These are phyloP conservation scores for Zalerion maritima DNA, from an alignment of 495 filamentous ascomycete genomes.

Conservation along the genomic window DNA sequence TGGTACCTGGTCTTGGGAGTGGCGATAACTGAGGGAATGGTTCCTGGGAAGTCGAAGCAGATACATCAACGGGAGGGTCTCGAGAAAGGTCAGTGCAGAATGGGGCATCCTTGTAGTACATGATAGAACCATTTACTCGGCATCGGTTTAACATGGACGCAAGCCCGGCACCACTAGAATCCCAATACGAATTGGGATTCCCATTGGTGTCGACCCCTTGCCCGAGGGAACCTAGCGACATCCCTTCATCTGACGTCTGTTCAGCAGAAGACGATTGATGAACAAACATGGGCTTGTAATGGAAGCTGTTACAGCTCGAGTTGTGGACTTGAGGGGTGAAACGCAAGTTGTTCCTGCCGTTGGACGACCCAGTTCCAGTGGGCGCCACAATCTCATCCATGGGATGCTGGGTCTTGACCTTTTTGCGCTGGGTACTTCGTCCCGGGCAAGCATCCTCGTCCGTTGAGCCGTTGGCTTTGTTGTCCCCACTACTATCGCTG, in stretches of 20 bases:
- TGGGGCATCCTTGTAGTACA: constrained; percentile 59
- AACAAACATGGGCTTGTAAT: constrained; percentile 51
- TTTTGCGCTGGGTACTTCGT: constrained; percentile 16
- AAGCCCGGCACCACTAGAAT: constrained; percentile 26
- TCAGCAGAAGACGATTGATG: constrained; percentile 30
- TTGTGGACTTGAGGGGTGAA: constrained; percentile 17
- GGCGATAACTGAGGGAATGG: neutral
- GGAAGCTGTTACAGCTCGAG: constrained; percentile 32
- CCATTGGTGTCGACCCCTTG: constrained; percentile 25
- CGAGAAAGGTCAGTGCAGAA: constrained; percentile 68
- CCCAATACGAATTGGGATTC: constrained; percentile 20
- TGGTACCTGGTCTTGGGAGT: constrained; percentile 10
- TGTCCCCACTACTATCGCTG: constrained; percentile 37
- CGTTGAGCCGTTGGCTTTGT: constrained; percentile 25
- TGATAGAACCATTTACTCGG: constrained; percentile 53
- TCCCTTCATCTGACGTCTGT: constrained; percentile 25
- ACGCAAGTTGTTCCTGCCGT: constrained; percentile 23
- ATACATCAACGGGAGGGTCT: constrained; percentile 31
- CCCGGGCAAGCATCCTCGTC: constrained; percentile 8
- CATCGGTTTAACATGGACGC: constrained; percentile 26
- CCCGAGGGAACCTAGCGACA: constrained; percentile 17
- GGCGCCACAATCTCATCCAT: constrained; percentile 13
- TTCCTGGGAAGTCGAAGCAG: constrained; percentile 15
- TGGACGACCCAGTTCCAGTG: constrained; percentile 13
- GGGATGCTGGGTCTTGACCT: constrained; percentile 21